A percentile compares a stretch with the other conserved stretches of the same genome.
These are phyloP conservation scores for Vanderwaltozyma polyspora DNA, from an alignment of 805 yeast species.

Conservation along the genomic window DNA sequence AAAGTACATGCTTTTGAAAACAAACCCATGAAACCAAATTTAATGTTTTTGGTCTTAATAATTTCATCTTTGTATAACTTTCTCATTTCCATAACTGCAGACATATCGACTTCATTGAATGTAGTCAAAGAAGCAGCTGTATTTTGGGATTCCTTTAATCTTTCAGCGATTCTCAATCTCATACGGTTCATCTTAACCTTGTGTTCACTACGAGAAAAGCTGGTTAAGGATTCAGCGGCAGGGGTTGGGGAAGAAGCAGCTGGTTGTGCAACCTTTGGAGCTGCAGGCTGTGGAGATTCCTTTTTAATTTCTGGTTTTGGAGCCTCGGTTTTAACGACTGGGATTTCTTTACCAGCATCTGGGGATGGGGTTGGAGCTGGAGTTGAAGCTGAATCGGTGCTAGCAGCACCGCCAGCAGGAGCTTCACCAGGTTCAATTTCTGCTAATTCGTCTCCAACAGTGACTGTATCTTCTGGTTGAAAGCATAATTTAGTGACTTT, in stretches of 20 bases:
- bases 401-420: conserved; percentile 49
- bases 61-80: conserved; percentile 94
- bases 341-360: conserved; percentile 17
- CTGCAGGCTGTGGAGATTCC: conserved; percentile 3
- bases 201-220: conserved; percentile 75
- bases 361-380: conserved; percentile 13
- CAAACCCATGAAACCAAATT: conserved; percentile 98
- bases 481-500: conserved; percentile 76
- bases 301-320: conserved; percentile 4
- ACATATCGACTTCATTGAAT: conserved; percentile 96
- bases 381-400: conserved; percentile 30
- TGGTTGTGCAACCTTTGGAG: conserved; percentile 12
- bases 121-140: conserved; percentile 97
- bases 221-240: conserved; percentile 28
- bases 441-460: conserved; percentile 87
- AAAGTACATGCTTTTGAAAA: conserved; percentile 87
- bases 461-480: conserved; percentile 81
- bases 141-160: conserved; percentile 97
- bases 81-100: conserved; percentile 83
- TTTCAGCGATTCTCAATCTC: conserved; percentile 97
- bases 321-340: conserved; percentile 7
- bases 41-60: conserved; percentile 83
- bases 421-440: conserved; percentile 72
- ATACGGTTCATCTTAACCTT: conserved; percentile 98
- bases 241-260: conserved; percentile 24